A percentile compares a stretch with the other conserved stretches of the same genome.
Conservation (phyloP, 306 rosid genomes). For the Erythrophleum fordii region DNA sequence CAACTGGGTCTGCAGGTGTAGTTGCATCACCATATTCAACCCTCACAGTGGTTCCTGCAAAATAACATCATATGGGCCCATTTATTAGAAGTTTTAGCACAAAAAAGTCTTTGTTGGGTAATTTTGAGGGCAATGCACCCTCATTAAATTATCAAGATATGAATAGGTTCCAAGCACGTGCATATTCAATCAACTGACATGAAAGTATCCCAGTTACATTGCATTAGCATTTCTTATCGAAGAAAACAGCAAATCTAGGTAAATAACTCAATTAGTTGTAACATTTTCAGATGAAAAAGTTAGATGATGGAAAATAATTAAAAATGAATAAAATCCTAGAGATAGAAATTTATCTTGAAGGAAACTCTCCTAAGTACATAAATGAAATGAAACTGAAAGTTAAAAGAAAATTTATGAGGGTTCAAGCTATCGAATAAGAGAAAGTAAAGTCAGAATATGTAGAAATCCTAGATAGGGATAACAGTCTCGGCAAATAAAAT, state of each 20-base stretch:
- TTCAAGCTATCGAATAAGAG: neutral
- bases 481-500: too few relatives aligned
- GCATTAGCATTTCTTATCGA: neutral
- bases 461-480: too few relatives aligned
- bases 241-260: neutral
- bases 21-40: constrained; percentile 93
- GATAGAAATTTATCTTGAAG: neutral
- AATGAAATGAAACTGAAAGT: neutral
- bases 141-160: neutral
- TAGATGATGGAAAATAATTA: neutral
- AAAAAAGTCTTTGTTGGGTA: neutral
- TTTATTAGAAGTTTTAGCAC: constrained; percentile 14
- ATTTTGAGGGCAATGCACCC: neutral
- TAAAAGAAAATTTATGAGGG: neutral
- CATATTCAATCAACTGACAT: neutral
- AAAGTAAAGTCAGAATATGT: neutral
- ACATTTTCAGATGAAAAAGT: neutral
- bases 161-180: neutral
- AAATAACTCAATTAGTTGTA: neutral
- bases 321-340: too few relatives aligned
- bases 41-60: constrained; percentile 84
- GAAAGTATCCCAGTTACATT: neutral
- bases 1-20: constrained; percentile 73
- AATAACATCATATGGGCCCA: constrained; percentile 25
- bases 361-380: neutral